Conservation (phyloP, 2,329 filamentous ascomycete species). For the Davidsoniella eucalypti region DNA sequence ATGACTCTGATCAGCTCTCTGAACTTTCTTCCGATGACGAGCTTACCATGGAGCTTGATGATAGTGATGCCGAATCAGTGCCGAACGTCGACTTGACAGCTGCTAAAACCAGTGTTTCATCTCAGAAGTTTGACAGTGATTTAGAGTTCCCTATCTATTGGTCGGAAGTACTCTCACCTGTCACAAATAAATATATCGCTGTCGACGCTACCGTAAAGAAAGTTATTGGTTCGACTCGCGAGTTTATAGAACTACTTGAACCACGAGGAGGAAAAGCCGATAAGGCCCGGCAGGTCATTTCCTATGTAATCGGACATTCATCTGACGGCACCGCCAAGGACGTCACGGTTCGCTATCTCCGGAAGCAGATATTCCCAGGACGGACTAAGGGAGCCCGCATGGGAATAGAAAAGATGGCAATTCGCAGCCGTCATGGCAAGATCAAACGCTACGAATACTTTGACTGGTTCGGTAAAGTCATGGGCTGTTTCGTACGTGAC, state of each 20-base stretch:
- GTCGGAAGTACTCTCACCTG: conserved; percentile 74
- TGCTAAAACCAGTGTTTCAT: conserved; percentile 17
- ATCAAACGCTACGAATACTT: conserved; percentile 59
- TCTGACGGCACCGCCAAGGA: conserved; percentile 83
- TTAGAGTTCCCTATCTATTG: conserved; percentile 80
- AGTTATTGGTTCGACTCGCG: conserved; percentile 52
- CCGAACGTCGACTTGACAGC: conserved; percentile 10
- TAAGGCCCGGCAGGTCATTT: conserved; percentile 73
- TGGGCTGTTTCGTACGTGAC: conserved; percentile 52
- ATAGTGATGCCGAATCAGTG: conserved; percentile 45
- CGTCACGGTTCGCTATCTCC: conserved; percentile 81
- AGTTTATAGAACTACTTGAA: conserved; percentile 60
- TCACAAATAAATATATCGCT: conserved; percentile 61
- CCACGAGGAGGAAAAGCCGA: conserved; percentile 72
- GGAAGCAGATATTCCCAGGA: conserved; percentile 64
- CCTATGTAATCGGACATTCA: conserved; percentile 73
- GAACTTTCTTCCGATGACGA: conserved; percentile 1
- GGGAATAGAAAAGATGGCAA: conserved; percentile 59
- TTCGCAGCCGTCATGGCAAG: conserved; percentile 64
- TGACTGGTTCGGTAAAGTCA: conserved; percentile 76
- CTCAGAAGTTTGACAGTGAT: conserved; percentile 52
- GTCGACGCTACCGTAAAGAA: conserved; percentile 61
- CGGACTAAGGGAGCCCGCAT: conserved; percentile 77
- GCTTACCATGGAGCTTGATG: conserved; percentile 23
- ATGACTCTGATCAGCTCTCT: background rate